phyloP scores from a whole-genome alignment of 345 rosid genomes.

The Noccaea bulbosa region DNA sequence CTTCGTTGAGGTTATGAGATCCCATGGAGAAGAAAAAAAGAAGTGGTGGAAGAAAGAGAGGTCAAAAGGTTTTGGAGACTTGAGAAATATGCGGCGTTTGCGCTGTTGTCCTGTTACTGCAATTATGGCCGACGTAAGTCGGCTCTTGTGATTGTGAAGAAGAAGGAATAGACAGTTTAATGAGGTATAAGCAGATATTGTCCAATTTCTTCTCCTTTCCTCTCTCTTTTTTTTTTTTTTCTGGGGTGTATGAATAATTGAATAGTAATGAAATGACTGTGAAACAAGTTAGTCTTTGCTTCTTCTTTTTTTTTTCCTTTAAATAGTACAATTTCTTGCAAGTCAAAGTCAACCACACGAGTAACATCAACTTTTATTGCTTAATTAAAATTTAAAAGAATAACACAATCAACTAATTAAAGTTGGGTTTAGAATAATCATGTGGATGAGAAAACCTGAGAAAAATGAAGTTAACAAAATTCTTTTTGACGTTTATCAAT shows the following conservation, averaged over 20 bases:
- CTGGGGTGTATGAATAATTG: too few species aligned
- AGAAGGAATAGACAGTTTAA: constrained; percentile 16
- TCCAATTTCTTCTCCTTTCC: constrained; percentile 6
- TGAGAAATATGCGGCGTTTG: constrained; percentile 31
- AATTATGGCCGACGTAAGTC: constrained; percentile 11
- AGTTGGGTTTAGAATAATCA: too few species aligned
- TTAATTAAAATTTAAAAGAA: too few species aligned
- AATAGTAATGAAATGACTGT: too few species aligned
- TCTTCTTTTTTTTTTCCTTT: background rate
- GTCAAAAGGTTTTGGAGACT: constrained; percentile 44
- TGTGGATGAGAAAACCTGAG: too few species aligned
- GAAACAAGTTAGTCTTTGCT: background rate
- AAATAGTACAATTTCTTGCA: too few species aligned
- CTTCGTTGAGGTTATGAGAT: constrained; percentile 37
- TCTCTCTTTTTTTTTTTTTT: background rate
- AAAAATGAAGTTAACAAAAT: too few species aligned
- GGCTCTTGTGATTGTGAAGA: constrained; percentile 22
- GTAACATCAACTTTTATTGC: too few species aligned
- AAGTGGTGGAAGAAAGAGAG: constrained; percentile 32
- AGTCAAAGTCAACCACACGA: too few species aligned
- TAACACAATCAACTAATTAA: too few species aligned
- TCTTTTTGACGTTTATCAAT: too few species aligned
- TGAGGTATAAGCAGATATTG: constrained; percentile 29
- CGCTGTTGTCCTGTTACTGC: constrained; percentile 11
- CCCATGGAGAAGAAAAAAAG: constrained; percentile 19